These are phyloP conservation scores for Mesotaenium endlicherianum DNA, from an alignment of 139 green algal genomes.

Conservation along the genomic window DNA sequence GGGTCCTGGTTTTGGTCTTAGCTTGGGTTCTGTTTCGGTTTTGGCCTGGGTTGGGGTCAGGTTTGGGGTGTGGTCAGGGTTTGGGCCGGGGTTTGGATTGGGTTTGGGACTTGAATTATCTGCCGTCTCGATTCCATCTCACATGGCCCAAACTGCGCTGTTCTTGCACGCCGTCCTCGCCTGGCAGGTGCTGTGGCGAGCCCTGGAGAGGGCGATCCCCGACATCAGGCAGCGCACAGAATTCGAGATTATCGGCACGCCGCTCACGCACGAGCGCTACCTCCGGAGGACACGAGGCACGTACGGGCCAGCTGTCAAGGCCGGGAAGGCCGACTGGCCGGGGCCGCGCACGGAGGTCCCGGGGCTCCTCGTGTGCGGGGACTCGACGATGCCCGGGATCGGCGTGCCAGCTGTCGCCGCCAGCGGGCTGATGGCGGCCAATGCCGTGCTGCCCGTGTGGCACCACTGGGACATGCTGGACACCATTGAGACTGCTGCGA, in stretches of 20 bases:
- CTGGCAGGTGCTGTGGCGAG: conserved; percentile 44
- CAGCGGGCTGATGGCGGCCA: conserved; percentile 25
- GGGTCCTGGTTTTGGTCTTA: too few relatives aligned
- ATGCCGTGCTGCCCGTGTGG: conserved; percentile 15
- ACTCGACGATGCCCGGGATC: conserved; percentile 82
- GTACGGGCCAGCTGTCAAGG: conserved; percentile 68
- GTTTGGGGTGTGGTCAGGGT: too few relatives aligned
- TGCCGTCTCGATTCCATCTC: too few relatives aligned
- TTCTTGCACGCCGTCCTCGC: not conserved
- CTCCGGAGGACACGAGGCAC: conserved; percentile 48
- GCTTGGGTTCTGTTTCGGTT: too few relatives aligned
- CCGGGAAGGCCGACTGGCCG: conserved; percentile 29
- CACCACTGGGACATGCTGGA: conserved; percentile 11
- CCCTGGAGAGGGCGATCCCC: conserved; percentile 74
- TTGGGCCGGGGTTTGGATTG: too few relatives aligned
- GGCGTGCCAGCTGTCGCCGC: conserved; percentile 25
- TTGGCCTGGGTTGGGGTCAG: too few relatives aligned
- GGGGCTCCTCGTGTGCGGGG: conserved; percentile 63
- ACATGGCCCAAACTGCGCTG: too few relatives aligned
- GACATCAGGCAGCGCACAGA: conserved; percentile 69
- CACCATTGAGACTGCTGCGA: not conserved
- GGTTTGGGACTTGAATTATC: too few relatives aligned
- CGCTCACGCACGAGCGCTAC: conserved; percentile 57
- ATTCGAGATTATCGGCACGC: conserved; percentile 71
- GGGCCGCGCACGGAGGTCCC: conserved; percentile 62